Base-by-base conservation (phyloP, 768 basidiomycete species). In the Pholiota molesta region DNA sequence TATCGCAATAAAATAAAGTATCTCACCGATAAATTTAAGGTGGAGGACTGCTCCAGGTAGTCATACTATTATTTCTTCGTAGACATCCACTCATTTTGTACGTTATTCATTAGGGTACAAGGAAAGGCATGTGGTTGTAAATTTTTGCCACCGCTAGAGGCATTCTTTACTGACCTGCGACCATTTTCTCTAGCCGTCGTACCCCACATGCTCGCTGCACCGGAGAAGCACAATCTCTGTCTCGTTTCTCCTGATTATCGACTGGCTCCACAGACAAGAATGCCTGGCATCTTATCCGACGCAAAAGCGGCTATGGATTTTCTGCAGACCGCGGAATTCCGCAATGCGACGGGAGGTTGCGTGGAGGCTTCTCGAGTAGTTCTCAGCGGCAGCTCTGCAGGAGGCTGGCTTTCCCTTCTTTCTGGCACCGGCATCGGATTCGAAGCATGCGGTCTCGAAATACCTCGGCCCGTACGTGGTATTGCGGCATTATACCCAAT, bases 401-500 rank as follows among this genome's bases (percentile, higher is more conserved):
- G 78, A 2, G 78, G 78, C 0, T 79, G 75, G 75, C 70, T 79
- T 5, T 65, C 74, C 13, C 66, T 79, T 1, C 67, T 79, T 4
- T 59, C 66, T 1, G 78, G 78, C 0, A 74, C 72, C 5, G 77
- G 77, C 0, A 75, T 79, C 9, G 78, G 77, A 0, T 77, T 70
- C 58, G 66, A 64, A 9, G 74, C 71, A 23, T 72, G 74, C 54
- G 74, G 75, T 2, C 61, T 77, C 3, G 68, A 69, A 21, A 60
- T 47, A n/a, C 76, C 76, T 3, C 56, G 66, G 1, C 69, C 66
- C 4, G 71, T 75, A 2, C 59, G 61, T 6, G 78, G 77, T 1
- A 72, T 79, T 37, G 69, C 70, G 19, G 72, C 77, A 0, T 55
- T 79, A 3, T 79, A 78, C 60, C 77, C 78, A 6, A 78, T 79